A percentile compares a stretch with the other conserved stretches of the same genome.
Conservation (phyloP, 2,329 filamentous ascomycete genomes). For the Akanthomyces muscarius region DNA sequence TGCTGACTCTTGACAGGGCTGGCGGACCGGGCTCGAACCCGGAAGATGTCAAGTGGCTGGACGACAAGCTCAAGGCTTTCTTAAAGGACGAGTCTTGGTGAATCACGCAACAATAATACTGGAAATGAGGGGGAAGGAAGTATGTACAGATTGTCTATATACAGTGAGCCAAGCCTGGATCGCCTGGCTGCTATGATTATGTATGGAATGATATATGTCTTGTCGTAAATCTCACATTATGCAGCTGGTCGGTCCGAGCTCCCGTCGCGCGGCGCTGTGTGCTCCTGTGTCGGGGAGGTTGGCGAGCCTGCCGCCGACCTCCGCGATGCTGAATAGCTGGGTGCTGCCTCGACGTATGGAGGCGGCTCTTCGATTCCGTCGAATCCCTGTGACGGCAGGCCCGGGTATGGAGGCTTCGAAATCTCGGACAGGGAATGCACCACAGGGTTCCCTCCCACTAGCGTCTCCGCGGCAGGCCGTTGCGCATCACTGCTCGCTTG, state of each 20-base stretch:
- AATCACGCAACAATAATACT: not conserved
- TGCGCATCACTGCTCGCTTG: not conserved
- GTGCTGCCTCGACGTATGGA: constrained; percentile 4
- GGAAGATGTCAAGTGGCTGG: constrained; percentile 69
- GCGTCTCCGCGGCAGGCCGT: not conserved
- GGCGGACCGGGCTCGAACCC: constrained; percentile 67
- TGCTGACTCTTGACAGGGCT: constrained; percentile 39
- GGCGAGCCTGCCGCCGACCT: not conserved
- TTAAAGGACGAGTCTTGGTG: constrained; percentile 23
- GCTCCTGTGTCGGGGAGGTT: not conserved
- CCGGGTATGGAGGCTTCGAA: constrained; percentile 8
- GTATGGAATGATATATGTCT: not conserved
- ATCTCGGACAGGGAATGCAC: not conserved
- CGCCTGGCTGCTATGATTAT: constrained; percentile 1
- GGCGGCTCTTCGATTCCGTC: constrained; percentile 12
- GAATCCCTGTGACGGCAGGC: not conserved
- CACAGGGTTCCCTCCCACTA: not conserved
- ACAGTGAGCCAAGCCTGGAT: not conserved
- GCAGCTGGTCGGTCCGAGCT: not conserved
- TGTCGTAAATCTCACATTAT: not conserved
- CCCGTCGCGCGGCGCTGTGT: not conserved
- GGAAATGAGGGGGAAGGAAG: not conserved
- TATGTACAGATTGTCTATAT: constrained; percentile 12
- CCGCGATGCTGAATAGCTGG: not conserved
- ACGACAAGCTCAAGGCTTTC: constrained; percentile 54